Conservation (phyloP, 2,329 filamentous ascomycete genomes). For the Calcarisporium arbuscula region DNA sequence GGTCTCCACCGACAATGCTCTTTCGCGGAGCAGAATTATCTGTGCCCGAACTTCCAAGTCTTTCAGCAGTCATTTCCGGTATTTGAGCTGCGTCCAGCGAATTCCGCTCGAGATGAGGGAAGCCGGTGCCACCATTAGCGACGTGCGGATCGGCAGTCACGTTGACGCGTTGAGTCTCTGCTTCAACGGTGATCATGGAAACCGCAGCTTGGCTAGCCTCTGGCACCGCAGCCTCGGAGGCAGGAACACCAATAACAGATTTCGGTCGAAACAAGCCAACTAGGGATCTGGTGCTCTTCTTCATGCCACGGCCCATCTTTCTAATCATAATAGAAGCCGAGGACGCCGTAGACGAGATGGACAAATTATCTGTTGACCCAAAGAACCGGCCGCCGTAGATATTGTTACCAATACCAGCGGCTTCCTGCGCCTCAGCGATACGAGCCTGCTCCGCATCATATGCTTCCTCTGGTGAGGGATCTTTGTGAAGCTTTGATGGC, state of each 20-base stretch:
- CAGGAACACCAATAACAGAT: conserved; percentile 73
- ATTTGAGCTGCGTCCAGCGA: conserved; percentile 61
- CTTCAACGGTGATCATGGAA: conserved; percentile 93
- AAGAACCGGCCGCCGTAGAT: conserved; percentile 91
- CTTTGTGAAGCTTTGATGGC: conserved; percentile 57
- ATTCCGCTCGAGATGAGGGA: conserved; percentile 77
- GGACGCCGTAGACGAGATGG: conserved; percentile 82
- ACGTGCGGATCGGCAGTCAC: conserved; percentile 65
- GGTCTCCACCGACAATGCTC: conserved; percentile 87
- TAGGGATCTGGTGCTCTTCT: conserved; percentile 83
- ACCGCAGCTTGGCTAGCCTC: conserved; percentile 76
- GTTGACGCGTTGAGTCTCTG: conserved; percentile 78
- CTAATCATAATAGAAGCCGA: conserved; percentile 91
- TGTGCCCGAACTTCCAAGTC: conserved; percentile 49
- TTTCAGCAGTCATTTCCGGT: conserved; percentile 40
- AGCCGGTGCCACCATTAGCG: conserved; percentile 66
- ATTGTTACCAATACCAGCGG: conserved; percentile 80
- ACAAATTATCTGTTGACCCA: conserved; percentile 90
- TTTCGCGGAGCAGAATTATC: conserved; percentile 63
- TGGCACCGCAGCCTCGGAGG: conserved; percentile 59
- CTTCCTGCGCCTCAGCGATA: conserved; percentile 90
- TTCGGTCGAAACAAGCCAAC: conserved; percentile 94
- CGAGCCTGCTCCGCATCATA: conserved; percentile 84
- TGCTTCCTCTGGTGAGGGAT: conserved; percentile 55
- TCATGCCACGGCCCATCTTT: conserved; percentile 99